These are phyloP conservation scores for Saccharomycopsis sp. DNA, from an alignment of 805 yeast species.

Conservation along the genomic window DNA sequence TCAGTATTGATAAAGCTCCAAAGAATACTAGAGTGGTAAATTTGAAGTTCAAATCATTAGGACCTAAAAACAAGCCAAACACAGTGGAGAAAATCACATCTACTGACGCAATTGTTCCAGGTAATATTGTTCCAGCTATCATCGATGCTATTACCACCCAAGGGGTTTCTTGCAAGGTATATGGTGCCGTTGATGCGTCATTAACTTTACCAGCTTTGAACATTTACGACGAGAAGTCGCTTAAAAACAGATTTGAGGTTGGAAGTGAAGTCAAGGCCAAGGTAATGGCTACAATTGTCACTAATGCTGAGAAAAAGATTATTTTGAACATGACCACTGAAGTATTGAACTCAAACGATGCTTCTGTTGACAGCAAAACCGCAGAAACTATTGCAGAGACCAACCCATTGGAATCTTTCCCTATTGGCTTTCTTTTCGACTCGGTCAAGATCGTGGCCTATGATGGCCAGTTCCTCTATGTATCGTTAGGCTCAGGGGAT, in stretches of 20 bases:
- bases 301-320: slow-evolving; percentile 47
- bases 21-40: slow-evolving; percentile 33
- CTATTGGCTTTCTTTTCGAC: slow-evolving; percentile 67
- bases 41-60: slow-evolving; percentile 41
- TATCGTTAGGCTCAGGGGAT: slow-evolving; percentile 46
- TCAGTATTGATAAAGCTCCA: slow-evolving; percentile 45
- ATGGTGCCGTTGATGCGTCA: slow-evolving; percentile 70
- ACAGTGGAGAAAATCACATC: slow-evolving; percentile 55
- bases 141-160: slow-evolving; percentile 49
- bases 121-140: slow-evolving; percentile 69
- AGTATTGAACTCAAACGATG: slow-evolving; percentile 32
- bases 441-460: slow-evolving; percentile 53
- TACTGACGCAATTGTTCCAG: slow-evolving; percentile 79
- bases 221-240: slow-evolving; percentile 35
- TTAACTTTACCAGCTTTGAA: slow-evolving; percentile 62
- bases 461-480: slow-evolving; percentile 50
- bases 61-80: slow-evolving; percentile 32
- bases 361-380: slow-evolving; percentile 24
- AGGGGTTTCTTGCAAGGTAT: slow-evolving; percentile 68
- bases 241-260: slow-evolving; percentile 57
- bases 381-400: slow-evolving; percentile 15
- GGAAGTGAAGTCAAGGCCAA: slow-evolving; percentile 69
- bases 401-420: slow-evolving; percentile 57
- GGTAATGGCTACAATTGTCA: slow-evolving; percentile 53
- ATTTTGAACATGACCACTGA: slow-evolving; percentile 60